A percentile compares a stretch with the other conserved stretches of the same genome.
phyloP scores from a whole-genome alignment of 2,329 filamentous ascomycete genomes.

The Penicillium capsulatum region DNA sequence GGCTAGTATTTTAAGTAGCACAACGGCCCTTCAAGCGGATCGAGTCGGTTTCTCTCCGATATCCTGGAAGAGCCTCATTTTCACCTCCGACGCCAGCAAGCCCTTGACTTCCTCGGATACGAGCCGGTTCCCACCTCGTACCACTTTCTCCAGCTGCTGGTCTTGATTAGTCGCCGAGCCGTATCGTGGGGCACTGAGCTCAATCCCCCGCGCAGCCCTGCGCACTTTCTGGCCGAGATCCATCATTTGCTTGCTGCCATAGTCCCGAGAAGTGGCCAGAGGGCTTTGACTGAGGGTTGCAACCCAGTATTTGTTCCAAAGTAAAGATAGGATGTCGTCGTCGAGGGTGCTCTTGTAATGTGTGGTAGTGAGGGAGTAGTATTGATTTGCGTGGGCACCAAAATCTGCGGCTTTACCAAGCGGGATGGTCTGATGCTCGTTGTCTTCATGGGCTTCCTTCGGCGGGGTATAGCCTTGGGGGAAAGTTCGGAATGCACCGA shows the following conservation, averaged over 20 bases:
- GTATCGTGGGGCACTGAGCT: conserved; percentile 29
- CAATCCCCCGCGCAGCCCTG: conserved; percentile 53
- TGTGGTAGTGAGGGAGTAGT: conserved; percentile 86
- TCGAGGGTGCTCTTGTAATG: conserved; percentile 95
- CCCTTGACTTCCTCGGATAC: conserved; percentile 52
- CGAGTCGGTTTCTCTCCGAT: conserved; percentile 29
- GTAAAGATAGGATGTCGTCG: conserved; percentile 73
- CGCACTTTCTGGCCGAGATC: conserved; percentile 80
- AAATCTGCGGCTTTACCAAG: conserved; percentile 95
- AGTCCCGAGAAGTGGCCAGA: conserved; percentile 87
- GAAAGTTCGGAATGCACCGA: conserved; percentile 92
- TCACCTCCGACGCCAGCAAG: conserved; percentile 48
- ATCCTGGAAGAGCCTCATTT: conserved; percentile 49
- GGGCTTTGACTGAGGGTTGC: conserved; percentile 90
- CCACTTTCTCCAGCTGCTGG: conserved; percentile 50
- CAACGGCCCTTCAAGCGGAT: conserved; percentile 11
- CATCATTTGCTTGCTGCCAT: conserved; percentile 83
- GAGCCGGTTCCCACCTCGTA: conserved; percentile 55
- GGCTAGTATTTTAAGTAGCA: background rate
- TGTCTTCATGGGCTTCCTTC: conserved; percentile 44
- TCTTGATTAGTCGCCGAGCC: conserved; percentile 37
- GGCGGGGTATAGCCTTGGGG: conserved; percentile 66
- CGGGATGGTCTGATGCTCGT: conserved; percentile 60
- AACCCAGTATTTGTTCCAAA: conserved; percentile 98
- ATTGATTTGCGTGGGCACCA: conserved; percentile 82